Conservation (phyloP, 768 basidiomycete genomes). For the Mycena vulgaris region DNA sequence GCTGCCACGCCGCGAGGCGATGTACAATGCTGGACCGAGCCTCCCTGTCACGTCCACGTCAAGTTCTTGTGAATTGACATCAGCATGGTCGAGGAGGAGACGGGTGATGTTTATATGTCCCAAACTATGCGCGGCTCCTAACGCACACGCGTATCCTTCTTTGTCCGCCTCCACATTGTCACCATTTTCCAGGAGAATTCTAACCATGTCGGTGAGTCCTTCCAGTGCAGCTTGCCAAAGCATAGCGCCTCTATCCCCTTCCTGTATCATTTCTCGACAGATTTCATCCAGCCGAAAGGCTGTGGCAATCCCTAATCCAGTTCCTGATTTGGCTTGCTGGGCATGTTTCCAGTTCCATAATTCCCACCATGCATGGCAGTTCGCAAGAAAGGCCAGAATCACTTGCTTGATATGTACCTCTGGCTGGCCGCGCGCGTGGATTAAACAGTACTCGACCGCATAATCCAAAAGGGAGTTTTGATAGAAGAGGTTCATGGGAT, state of each 20-base stretch:
- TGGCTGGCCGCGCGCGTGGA: neutral
- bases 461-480: neutral
- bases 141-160: neutral
- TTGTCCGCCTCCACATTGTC: neutral
- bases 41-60: too few species aligned
- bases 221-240: neutral
- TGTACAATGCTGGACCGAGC: too few species aligned
- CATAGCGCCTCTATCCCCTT: neutral
- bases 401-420: neutral
- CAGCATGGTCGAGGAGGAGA: neutral
- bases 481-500: too few species aligned
- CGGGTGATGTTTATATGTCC: neutral
- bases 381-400: neutral
- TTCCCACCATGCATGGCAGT: neutral
- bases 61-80: too few species aligned
- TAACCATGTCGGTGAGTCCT: neutral
- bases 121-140: slow-evolving; percentile 1
- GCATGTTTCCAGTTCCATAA: neutral
- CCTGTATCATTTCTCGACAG: neutral
- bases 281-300: neutral
- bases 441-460: neutral
- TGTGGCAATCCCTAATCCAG: neutral
- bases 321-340: neutral
- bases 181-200: neutral
- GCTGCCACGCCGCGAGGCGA: neutral